Percentiles rank a stretch among this genome's conserved stretches.
Evolutionary conservation across 306 rosid genomes (phyloP).

Genomic region (Alnus rubra): DNA sequence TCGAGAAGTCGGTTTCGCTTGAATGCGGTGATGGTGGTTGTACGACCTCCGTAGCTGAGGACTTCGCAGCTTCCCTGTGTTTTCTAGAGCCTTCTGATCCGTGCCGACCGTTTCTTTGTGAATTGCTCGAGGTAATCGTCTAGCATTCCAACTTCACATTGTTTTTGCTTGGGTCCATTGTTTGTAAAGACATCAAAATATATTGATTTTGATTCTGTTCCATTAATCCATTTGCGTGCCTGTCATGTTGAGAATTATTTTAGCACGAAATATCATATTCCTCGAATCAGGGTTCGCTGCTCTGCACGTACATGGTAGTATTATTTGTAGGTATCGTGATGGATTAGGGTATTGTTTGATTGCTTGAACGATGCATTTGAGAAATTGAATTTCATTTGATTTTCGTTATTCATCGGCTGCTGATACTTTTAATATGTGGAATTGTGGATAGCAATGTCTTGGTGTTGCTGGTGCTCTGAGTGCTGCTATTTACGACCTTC

Average conservation of each 20-base stretch:
- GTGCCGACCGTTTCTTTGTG: constrained; percentile 52
- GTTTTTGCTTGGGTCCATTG: not conserved
- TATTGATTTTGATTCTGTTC: not conserved
- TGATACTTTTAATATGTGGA: not conserved
- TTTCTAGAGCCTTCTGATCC: constrained; percentile 45
- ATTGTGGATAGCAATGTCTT: not conserved
- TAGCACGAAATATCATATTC: not conserved
- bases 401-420: not conserved
- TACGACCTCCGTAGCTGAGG: constrained; percentile 26
- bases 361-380: not conserved
- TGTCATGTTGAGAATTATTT: not conserved
- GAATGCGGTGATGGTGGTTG: constrained; percentile 19
- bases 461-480: not conserved
- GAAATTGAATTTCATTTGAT: not conserved
- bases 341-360: not conserved
- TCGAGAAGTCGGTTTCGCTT: constrained; percentile 42
- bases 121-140: constrained; percentile 64
- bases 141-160: too few relatives aligned
- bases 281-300: not conserved
- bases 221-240: not conserved
- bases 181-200: not conserved
- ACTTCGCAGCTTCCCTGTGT: constrained; percentile 38
- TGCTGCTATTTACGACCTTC: not conserved
- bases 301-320: not conserved
- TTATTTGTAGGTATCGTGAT: not conserved